Evolutionary conservation across 345 rosid genomes (phyloP).

Genomic region (Lagerstroemia speciosa): DNA sequence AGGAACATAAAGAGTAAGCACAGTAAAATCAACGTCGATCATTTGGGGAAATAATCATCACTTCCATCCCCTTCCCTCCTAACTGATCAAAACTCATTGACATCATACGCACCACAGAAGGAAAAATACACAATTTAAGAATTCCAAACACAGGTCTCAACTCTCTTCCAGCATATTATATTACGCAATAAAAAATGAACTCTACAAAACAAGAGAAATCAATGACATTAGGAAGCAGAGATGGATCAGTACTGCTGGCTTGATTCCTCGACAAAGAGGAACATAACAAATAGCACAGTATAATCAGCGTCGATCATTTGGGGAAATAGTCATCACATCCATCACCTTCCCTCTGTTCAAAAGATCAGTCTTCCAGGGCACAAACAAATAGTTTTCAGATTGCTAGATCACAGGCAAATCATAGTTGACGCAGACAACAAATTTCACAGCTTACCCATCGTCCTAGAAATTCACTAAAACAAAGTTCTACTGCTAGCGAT

Average conservation of each 20-base stretch:
- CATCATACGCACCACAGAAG: background rate
- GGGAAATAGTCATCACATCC: constrained; percentile 1
- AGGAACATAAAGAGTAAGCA: background rate
- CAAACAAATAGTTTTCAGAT: too few species aligned
- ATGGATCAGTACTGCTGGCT: constrained; percentile 1
- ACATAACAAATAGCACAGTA: background rate
- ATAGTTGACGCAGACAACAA: too few species aligned
- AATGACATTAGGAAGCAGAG: background rate
- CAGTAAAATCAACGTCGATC: constrained; percentile 1
- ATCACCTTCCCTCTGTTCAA: background rate
- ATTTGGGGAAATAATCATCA: constrained; percentile 2
- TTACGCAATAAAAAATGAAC: background rate
- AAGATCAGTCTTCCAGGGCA: background rate
- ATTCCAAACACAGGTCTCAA: background rate
- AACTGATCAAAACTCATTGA: background rate
- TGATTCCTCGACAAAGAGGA: background rate
- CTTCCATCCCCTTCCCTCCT: background rate
- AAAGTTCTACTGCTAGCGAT: too few species aligned
- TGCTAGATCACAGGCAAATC: too few species aligned
- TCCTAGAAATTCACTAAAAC: too few species aligned
- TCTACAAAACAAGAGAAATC: too few species aligned
- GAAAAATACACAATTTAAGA: background rate
- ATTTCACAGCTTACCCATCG: too few species aligned
- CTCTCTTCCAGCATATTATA: background rate
- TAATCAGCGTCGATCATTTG: constrained; percentile 3